Evolutionary conservation across 83 land plant genomes (phyloP).

Genomic region (Larix sibirica): DNA sequence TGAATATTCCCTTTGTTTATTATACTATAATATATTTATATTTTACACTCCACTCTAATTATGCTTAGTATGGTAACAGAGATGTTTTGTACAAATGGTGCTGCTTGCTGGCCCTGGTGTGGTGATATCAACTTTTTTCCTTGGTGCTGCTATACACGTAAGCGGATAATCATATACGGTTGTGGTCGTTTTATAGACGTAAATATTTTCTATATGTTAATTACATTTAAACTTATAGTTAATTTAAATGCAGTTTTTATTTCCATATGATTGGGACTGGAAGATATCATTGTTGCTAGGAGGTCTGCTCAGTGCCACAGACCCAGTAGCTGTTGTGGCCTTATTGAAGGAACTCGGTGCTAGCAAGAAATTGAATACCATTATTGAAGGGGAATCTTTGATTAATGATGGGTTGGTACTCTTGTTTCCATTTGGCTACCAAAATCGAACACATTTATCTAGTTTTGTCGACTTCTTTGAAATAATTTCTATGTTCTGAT

Average conservation of each 20-base stretch:
- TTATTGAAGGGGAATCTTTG: constrained; percentile 98
- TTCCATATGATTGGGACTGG: constrained; percentile 97
- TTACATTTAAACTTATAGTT: neutral
- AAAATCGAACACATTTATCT: neutral
- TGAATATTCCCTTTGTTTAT: too few relatives aligned
- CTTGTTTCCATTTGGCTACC: constrained; percentile 48
- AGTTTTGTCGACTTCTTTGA: neutral
- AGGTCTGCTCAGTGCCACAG: constrained; percentile 98
- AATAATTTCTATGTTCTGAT: too few relatives aligned
- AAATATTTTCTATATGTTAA: constrained; percentile 5
- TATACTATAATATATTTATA: too few relatives aligned
- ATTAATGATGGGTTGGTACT: constrained; percentile 97
- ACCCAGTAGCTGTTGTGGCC: constrained; percentile 99
- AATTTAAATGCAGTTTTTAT: constrained; percentile 46
- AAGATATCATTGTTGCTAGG: constrained; percentile 89
- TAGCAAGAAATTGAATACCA: constrained; percentile 93
- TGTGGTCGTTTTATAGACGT: neutral
- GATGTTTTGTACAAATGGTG: constrained; percentile 89
- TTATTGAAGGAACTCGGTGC: constrained; percentile 96
- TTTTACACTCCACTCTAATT: too few relatives aligned
- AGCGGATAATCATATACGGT: constrained; percentile 1
- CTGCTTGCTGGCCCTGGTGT: constrained; percentile 98
- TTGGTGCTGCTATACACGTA: constrained; percentile 79
- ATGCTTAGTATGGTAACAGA: constrained; percentile 39
- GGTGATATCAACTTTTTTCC: constrained; percentile 83